A percentile compares a stretch with the other conserved stretches of the same genome.
Conservation (phyloP, 2,329 filamentous ascomycete species). For the Stachybotrys chlorohalonatus region DNA sequence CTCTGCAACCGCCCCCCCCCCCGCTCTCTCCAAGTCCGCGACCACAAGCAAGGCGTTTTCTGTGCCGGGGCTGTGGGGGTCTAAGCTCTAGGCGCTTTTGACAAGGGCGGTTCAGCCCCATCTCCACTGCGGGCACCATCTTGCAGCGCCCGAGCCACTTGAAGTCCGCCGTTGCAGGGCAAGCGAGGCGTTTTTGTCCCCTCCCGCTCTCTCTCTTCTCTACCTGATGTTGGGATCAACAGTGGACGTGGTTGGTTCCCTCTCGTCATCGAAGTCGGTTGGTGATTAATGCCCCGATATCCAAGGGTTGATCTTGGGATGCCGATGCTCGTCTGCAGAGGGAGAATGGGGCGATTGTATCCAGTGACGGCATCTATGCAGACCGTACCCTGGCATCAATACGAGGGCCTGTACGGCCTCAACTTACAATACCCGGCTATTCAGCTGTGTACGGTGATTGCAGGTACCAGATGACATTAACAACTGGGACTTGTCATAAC, state of each 20-base stretch:
- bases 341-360: too few relatives aligned
- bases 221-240: background rate
- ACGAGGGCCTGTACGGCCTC: too few relatives aligned
- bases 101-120: background rate
- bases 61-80: background rate
- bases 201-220: background rate
- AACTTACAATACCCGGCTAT: too few relatives aligned
- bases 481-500: too few relatives aligned
- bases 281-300: background rate
- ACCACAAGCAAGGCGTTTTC: background rate
- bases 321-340: background rate
- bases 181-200: background rate
- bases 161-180: background rate
- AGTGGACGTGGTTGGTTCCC: too few relatives aligned
- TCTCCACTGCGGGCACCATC: background rate
- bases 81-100: background rate
- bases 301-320: background rate
- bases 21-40: background rate
- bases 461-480: too few relatives aligned
- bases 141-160: constrained; percentile 1
- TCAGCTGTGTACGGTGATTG: too few relatives aligned
- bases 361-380: too few relatives aligned
- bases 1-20: too few relatives aligned
- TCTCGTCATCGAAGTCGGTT: background rate
- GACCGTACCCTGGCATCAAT: too few relatives aligned